Conservation (phyloP, 345 rosid genomes). For the Adansonia digitata region DNA sequence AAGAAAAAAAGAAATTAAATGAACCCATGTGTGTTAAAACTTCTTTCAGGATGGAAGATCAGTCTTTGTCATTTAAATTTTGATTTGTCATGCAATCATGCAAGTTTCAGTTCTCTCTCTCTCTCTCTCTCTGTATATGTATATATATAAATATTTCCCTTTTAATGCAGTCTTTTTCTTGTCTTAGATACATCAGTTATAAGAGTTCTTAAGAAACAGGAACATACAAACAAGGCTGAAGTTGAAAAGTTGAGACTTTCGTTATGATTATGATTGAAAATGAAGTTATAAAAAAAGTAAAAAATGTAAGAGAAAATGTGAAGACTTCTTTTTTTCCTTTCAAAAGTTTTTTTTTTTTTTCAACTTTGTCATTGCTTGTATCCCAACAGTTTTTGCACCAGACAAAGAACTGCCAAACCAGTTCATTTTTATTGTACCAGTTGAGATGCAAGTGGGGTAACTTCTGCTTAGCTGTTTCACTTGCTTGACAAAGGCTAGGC, state of each 20-base stretch:
- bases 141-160: no score
- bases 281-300: conserved; percentile 10
- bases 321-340: conserved; percentile 6
- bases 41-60: conserved; percentile 3
- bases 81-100: conserved; percentile 7
- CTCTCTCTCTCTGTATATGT: background rate
- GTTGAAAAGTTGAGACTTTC: conserved; percentile 1
- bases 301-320: background rate
- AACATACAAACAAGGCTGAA: background rate
- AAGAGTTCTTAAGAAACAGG: background rate
- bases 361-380: background rate
- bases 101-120: background rate
- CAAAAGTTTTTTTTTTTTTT: background rate
- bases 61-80: conserved; percentile 13
- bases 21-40: conserved; percentile 1
- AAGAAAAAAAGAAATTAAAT: conserved; percentile 2
- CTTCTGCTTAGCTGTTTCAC: background rate
- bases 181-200: background rate
- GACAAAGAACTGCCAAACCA: conserved; percentile 13
- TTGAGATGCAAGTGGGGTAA: background rate
- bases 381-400: background rate
- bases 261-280: conserved; percentile 28
- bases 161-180: conserved; percentile 1
- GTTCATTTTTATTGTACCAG: background rate
- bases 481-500: background rate